Conservation (phyloP, 306 rosid genomes). For the Trifolium fragiferum region DNA sequence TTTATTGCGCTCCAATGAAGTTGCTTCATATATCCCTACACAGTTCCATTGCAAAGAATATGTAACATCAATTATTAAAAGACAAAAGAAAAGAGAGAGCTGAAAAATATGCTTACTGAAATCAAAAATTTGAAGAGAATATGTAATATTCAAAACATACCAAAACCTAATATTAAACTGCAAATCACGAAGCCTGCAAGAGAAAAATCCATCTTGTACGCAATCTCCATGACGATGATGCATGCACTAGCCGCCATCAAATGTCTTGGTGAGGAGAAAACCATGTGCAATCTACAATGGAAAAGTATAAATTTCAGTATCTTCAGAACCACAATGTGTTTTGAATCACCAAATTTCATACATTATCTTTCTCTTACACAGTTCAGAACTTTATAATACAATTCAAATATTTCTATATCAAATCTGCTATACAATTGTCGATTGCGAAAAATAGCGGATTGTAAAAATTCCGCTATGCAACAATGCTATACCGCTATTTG, state of each 20-base stretch:
- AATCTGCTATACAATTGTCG: no score
- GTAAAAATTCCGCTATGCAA: no score
- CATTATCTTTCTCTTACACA: conserved; percentile 32
- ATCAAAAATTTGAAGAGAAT: conserved; percentile 25
- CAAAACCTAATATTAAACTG: conserved; percentile 89
- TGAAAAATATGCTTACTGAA: not conserved
- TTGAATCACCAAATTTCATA: conserved; percentile 34
- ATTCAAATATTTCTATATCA: not conserved
- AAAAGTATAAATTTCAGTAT: conserved; percentile 24
- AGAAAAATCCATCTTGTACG: conserved; percentile 88
- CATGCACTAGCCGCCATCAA: conserved; percentile 89
- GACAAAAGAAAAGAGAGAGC: not conserved
- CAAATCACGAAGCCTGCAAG: conserved; percentile 76
- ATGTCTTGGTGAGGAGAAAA: conserved; percentile 97
- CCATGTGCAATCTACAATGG: conserved; percentile 86
- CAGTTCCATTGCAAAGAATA: conserved; percentile 37
- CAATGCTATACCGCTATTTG: not conserved
- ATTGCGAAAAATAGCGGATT: no score
- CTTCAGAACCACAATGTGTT: conserved; percentile 16
- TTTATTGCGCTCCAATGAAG: conserved; percentile 76
- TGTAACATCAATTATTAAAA: conserved; percentile 27
- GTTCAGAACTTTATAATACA: conserved; percentile 19
- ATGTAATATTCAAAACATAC: conserved; percentile 55
- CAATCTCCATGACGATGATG: conserved; percentile 80
- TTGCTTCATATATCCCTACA: conserved; percentile 90